Evolutionary conservation across 371 early-diverging fungal species (phyloP).

Genomic region (Coemansia sp.): DNA sequence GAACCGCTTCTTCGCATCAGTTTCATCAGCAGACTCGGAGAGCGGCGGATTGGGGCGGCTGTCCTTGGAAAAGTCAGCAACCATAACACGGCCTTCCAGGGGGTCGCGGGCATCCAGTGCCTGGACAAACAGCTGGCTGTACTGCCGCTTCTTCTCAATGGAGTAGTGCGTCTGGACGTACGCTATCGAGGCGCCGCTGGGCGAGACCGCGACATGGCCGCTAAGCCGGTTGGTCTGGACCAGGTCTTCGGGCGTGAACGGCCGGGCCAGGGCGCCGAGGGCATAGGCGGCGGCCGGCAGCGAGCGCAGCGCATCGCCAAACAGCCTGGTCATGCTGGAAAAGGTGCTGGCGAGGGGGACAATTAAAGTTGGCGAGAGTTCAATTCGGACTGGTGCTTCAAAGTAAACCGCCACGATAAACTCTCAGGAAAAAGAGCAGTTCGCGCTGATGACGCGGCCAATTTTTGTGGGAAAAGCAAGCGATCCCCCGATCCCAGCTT

Average conservation of each 20-base stretch:
- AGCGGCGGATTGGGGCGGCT: conserved; percentile 29
- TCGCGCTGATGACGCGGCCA: too few relatives aligned
- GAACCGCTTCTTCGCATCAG: not conserved
- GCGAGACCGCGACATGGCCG: conserved; percentile 35
- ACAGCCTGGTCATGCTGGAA: not conserved
- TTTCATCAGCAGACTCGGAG: not conserved
- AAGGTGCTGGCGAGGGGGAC: not conserved
- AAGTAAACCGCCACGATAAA: too few relatives aligned
- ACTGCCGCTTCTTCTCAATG: conserved; percentile 36
- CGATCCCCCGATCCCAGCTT: too few relatives aligned
- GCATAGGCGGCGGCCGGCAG: conserved; percentile 21
- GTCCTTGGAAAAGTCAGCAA: conserved; percentile 19
- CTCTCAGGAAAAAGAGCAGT: too few relatives aligned
- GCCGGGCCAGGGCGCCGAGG: conserved; percentile 24
- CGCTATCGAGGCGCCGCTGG: conserved; percentile 25
- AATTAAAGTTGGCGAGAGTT: too few relatives aligned
- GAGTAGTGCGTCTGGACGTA: conserved; percentile 46
- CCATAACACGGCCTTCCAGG: conserved; percentile 3
- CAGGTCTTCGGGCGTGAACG: conserved; percentile 48
- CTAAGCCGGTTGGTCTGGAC: conserved; percentile 45
- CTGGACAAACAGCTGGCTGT: conserved; percentile 36
- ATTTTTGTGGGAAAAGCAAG: too few relatives aligned
- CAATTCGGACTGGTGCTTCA: too few relatives aligned
- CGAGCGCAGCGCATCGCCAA: conserved; percentile 3
- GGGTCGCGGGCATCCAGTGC: conserved; percentile 1